A percentile compares a stretch with the other conserved stretches of the same genome.
Evolutionary conservation across 768 basidiomycete species (phyloP).

Genomic region (Sutorius australiensis): DNA sequence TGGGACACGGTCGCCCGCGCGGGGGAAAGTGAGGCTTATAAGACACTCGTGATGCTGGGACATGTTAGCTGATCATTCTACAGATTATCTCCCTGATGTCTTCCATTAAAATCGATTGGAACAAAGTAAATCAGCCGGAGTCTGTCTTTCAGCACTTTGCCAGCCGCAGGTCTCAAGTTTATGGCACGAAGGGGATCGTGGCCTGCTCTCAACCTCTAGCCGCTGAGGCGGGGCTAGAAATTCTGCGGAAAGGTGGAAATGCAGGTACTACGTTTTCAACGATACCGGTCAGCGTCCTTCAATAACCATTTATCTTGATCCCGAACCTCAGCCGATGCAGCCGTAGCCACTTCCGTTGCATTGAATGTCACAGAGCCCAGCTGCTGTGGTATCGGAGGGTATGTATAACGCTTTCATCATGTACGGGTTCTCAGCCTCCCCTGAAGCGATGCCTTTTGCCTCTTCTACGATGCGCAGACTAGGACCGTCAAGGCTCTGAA

Average conservation of each 20-base stretch:
- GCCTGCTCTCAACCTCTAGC: conserved; percentile 90
- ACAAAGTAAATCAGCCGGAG: conserved; percentile 64
- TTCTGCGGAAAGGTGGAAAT: conserved; percentile 91
- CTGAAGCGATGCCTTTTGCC: conserved; percentile 80
- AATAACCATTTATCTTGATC: not conserved
- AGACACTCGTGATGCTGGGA: not conserved
- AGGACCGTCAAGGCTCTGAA: conserved; percentile 87
- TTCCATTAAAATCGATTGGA: conserved; percentile 45
- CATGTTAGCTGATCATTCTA: not conserved
- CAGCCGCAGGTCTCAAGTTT: conserved; percentile 83
- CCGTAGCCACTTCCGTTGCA: conserved; percentile 89
- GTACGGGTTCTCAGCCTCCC: conserved; percentile 9
- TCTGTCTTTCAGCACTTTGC: conserved; percentile 66
- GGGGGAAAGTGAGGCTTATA: not conserved
- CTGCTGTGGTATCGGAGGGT: conserved; percentile 93
- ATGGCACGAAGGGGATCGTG: conserved; percentile 83
- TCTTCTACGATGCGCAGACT: conserved; percentile 83
- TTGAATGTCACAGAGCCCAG: conserved; percentile 89
- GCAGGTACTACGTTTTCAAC: conserved; percentile 58
- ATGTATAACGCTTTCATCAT: conserved; percentile 16
- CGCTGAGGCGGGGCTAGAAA: conserved; percentile 86
- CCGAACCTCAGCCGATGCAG: conserved; percentile 69
- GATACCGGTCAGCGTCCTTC: not conserved
- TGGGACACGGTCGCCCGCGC: conserved; percentile 9
- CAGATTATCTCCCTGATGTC: conserved; percentile 19